Conservation (phyloP, 805 yeast species). For the Ascoidea rubescens region DNA sequence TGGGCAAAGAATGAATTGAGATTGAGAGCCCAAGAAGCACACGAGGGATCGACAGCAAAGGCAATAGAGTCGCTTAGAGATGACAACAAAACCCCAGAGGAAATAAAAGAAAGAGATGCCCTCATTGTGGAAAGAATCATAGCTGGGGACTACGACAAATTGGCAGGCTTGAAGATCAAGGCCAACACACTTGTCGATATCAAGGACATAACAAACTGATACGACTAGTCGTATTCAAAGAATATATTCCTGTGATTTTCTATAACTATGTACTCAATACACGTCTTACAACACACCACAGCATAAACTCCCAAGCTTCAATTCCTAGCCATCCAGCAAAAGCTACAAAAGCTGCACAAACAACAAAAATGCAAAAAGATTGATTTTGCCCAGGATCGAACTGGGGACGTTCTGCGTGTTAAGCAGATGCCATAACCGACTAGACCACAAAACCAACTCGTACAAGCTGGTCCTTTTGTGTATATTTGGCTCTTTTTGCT, state of each 20-base stretch:
- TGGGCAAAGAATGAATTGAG: slow-evolving; percentile 82
- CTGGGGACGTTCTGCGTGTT: slow-evolving; percentile 99
- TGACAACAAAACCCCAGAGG: slow-evolving; percentile 31
- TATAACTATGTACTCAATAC: no score
- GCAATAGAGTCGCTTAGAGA: slow-evolving; percentile 29
- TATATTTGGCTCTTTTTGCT: no score
- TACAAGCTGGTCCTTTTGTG: no score
- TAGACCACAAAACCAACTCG: slow-evolving; percentile 91
- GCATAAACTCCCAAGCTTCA: no score
- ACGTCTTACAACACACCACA: no score
- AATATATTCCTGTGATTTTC: no score
- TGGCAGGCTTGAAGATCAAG: slow-evolving; percentile 42
- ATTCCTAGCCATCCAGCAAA: no score
- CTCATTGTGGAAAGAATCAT: slow-evolving; percentile 69
- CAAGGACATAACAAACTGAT: background rate
- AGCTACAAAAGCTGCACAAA: no score
- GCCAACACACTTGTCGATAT: background rate
- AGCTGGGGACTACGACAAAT: slow-evolving; percentile 71
- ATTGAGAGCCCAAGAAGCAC: slow-evolving; percentile 59
- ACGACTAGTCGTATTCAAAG: no score
- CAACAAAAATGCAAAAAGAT: background rate
- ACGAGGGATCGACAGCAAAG: slow-evolving; percentile 39
- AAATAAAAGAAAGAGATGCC: slow-evolving; percentile 55
- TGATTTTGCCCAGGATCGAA: slow-evolving; percentile 99
- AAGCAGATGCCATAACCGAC: slow-evolving; percentile 99